phyloP scores from a whole-genome alignment of 345 rosid species.

The Cardamine resedifolia region DNA sequence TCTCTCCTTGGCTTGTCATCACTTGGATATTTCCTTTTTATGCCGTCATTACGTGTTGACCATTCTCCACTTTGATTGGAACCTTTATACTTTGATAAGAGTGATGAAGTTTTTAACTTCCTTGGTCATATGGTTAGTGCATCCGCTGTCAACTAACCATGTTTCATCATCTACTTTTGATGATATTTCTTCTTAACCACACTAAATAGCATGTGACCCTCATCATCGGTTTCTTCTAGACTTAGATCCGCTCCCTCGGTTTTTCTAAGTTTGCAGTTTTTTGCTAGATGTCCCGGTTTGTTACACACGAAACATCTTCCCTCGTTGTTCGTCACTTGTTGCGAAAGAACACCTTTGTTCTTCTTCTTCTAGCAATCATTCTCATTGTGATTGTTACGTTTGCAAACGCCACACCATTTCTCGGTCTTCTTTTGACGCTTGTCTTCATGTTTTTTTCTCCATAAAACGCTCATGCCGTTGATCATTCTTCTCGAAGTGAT shows the following conservation, averaged over 20 bases:
- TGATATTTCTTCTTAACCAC: background rate
- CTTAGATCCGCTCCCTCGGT: background rate
- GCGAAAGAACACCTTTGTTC: background rate
- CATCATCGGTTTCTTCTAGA: background rate
- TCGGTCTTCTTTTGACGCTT: background rate
- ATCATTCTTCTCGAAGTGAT: too few species aligned
- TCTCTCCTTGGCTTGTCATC: background rate
- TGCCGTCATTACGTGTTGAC: background rate
- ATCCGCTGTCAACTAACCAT: background rate
- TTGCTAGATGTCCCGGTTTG: background rate
- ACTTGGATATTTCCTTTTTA: background rate
- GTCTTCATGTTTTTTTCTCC: background rate
- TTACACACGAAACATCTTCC: background rate
- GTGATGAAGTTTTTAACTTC: background rate
- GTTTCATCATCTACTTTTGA: background rate
- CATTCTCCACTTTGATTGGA: background rate
- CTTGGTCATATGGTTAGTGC: background rate
- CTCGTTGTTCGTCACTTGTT: background rate
- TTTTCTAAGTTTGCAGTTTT: background rate
- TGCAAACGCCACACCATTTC: background rate
- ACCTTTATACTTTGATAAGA: background rate
- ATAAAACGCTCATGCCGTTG: too few species aligned
- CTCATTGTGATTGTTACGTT: background rate
- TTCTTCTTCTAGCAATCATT: background rate
- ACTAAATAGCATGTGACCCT: background rate